A percentile compares a stretch with the other conserved stretches of the same genome.
Conservation (phyloP, 495 filamentous ascomycete genomes). For the Peziza echinospora region DNA sequence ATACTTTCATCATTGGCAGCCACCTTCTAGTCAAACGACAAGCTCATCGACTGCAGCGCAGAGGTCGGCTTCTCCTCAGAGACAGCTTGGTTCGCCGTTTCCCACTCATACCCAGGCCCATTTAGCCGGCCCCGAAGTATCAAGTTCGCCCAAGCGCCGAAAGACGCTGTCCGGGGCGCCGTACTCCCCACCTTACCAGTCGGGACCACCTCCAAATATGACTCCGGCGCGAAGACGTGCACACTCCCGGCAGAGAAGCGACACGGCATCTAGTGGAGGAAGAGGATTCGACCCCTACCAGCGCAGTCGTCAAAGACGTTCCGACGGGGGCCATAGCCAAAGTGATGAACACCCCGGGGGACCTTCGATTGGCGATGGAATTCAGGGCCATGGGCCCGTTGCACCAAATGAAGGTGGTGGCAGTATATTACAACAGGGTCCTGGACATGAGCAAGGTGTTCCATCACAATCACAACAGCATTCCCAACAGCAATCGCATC, state of each 20-base stretch:
- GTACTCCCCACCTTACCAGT: slow-evolving; percentile 33
- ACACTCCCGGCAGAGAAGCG: slow-evolving; percentile 49
- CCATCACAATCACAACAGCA: slow-evolving; percentile 3
- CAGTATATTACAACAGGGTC: background rate
- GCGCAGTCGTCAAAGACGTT: slow-evolving; percentile 24
- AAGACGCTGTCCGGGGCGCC: slow-evolving; percentile 37
- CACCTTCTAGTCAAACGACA: slow-evolving; percentile 36
- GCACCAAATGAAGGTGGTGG: slow-evolving; percentile 7
- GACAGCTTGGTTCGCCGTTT: slow-evolving; percentile 29
- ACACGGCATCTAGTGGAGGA: slow-evolving; percentile 31
- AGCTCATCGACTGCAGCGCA: slow-evolving; percentile 32
- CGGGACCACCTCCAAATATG: slow-evolving; percentile 32
- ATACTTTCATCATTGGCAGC: slow-evolving; percentile 85
- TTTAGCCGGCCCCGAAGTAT: slow-evolving; percentile 27
- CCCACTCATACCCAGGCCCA: slow-evolving; percentile 27
- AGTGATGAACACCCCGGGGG: slow-evolving; percentile 16
- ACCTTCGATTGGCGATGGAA: slow-evolving; percentile 9
- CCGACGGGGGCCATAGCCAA: slow-evolving; percentile 16
- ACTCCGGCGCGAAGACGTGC: slow-evolving; percentile 34
- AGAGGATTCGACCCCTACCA: slow-evolving; percentile 21
- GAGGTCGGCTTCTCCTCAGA: slow-evolving; percentile 37
- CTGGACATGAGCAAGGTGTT: background rate
- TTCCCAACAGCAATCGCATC: slow-evolving; percentile 18
- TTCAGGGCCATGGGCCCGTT: no score
- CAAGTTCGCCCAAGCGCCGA: slow-evolving; percentile 49